Evolutionary conservation across 495 filamentous ascomycete species (phyloP).

Genomic region (Bacidia gigantensis): DNA sequence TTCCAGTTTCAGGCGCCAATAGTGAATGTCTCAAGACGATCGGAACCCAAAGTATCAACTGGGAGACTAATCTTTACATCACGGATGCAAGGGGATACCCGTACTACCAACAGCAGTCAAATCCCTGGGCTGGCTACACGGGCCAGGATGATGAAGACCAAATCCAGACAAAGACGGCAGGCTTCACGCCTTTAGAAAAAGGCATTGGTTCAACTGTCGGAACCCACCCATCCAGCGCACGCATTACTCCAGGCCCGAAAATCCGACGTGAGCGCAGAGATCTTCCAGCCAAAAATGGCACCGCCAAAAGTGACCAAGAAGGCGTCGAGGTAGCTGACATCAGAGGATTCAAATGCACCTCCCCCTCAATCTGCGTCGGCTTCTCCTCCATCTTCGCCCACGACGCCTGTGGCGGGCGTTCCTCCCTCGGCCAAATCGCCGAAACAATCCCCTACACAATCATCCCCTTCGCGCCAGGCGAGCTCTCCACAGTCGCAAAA

Average conservation of each 20-base stretch:
- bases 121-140: constrained; percentile 4
- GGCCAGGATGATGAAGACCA: too few relatives aligned
- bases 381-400: background rate
- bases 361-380: constrained; percentile 3
- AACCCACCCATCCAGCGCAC: too few relatives aligned
- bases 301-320: too few relatives aligned
- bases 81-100: background rate
- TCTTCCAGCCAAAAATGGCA: too few relatives aligned
- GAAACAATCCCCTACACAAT: background rate
- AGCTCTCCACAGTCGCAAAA: constrained; percentile 1
- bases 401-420: background rate
- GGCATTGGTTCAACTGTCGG: too few relatives aligned
- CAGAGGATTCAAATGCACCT: too few relatives aligned
- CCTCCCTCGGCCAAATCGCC: too few relatives aligned
- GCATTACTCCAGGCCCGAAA: too few relatives aligned
- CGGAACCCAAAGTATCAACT: background rate
- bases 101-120: constrained; percentile 1
- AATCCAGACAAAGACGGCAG: too few relatives aligned
- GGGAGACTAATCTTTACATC: background rate
- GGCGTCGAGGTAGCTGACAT: too few relatives aligned
- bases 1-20: constrained; percentile 2
- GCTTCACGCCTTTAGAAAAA: too few relatives aligned
- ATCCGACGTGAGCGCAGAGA: too few relatives aligned
- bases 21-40: background rate
- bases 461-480: constrained; percentile 5